A percentile compares a stretch with the other conserved stretches of the same genome.
These are phyloP conservation scores for Apiotrichum montevideense DNA, from an alignment of 1,284 basidiomycete genomes.

Conservation along the genomic window DNA sequence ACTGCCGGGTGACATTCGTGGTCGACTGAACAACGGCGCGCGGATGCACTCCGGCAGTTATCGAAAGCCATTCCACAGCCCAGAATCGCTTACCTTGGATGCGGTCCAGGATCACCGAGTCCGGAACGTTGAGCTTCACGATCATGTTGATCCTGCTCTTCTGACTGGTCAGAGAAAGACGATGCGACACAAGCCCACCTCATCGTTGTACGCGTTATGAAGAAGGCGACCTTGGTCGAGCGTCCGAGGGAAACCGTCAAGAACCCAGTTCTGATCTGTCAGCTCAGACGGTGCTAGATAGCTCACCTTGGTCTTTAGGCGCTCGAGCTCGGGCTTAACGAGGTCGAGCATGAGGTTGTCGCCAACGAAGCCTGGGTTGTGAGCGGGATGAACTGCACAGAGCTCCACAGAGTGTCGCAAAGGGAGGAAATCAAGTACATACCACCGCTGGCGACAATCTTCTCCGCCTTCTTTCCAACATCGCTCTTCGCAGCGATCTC, in stretches of 20 bases:
- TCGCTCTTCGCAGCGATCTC: slow-evolving; percentile 43
- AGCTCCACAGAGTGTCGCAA: too few relatives aligned
- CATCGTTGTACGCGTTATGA: slow-evolving; percentile 51
- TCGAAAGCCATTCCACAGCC: too few relatives aligned
- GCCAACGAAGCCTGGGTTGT: slow-evolving; percentile 38
- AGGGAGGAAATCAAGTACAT: background rate
- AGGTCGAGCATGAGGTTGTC: slow-evolving; percentile 48
- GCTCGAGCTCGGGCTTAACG: slow-evolving; percentile 42
- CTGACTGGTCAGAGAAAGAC: slow-evolving; percentile 52
- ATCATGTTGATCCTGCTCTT: slow-evolving; percentile 66
- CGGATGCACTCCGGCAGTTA: too few relatives aligned
- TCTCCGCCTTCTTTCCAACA: slow-evolving; percentile 41
- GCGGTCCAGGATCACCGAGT: slow-evolving; percentile 78
- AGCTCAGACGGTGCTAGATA: background rate
- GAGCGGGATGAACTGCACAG: background rate
- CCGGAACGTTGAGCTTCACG: slow-evolving; percentile 86
- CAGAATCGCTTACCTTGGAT: slow-evolving; percentile 56
- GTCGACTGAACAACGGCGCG: too few relatives aligned
- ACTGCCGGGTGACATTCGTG: too few relatives aligned
- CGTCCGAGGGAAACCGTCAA: slow-evolving; percentile 96
- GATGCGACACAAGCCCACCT: slow-evolving; percentile 14
- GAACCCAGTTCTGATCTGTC: slow-evolving; percentile 60
- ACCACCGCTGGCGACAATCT: slow-evolving; percentile 43
- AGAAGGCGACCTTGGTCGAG: slow-evolving; percentile 80
- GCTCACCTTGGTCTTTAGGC: slow-evolving; percentile 39